These are phyloP conservation scores for Globisporangium rhizosaccharum DNA, from an alignment of 352 stramenopile genomes.

Conservation along the genomic window DNA sequence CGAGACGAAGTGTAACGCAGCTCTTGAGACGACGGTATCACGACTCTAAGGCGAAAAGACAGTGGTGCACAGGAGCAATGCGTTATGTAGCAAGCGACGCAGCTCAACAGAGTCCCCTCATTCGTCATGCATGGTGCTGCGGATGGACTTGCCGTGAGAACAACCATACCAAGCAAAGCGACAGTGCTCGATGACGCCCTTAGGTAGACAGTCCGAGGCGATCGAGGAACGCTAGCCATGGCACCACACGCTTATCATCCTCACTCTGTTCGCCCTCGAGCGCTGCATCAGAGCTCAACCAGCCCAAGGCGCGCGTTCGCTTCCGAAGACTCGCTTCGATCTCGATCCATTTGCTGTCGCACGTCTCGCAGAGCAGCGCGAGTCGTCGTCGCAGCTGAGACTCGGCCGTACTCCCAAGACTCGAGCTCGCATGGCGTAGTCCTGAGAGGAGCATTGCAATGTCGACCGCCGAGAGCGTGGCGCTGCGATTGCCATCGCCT, in stretches of 20 bases:
- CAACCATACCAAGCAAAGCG: too few species aligned
- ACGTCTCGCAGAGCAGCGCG: slow-evolving; percentile 10
- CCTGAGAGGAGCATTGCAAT: slow-evolving; percentile 11
- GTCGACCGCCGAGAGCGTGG: slow-evolving; percentile 2
- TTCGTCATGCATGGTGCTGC: too few species aligned
- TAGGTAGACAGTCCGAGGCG: background rate
- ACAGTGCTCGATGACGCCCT: too few species aligned
- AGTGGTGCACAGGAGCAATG: too few species aligned
- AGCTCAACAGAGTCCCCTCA: too few species aligned
- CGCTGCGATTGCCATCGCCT: background rate
- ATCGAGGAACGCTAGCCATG: background rate
- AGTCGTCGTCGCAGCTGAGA: background rate
- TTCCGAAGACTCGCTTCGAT: slow-evolving; percentile 6
- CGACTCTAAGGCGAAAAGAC: too few species aligned
- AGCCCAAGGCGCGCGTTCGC: slow-evolving; percentile 1
- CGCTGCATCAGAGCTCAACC: background rate
- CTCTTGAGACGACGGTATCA: too few species aligned
- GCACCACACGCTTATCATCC: background rate
- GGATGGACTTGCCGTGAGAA: too few species aligned
- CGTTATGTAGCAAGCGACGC: too few species aligned
- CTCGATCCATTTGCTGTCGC: slow-evolving; percentile 11
- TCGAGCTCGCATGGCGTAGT: slow-evolving; percentile 2
- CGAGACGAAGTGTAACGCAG: too few species aligned
- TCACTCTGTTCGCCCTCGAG: background rate
- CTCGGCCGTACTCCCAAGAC: background rate